Conservation (phyloP, 2,329 filamentous ascomycete species). For the Elsinoe australis region DNA sequence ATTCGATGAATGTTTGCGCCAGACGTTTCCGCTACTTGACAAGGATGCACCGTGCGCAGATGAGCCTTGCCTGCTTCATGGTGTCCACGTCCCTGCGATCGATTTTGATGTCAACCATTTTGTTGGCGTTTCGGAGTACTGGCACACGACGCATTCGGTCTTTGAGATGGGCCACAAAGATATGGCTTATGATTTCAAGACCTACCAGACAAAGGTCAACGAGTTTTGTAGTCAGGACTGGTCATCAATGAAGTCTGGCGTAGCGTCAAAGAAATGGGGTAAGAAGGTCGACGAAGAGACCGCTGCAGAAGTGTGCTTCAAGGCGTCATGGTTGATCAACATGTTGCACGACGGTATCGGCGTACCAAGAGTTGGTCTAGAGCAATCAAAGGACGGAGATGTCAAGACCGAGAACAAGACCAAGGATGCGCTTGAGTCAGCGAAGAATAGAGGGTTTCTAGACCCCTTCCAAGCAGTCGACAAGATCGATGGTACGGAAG, state of each 20-base stretch:
- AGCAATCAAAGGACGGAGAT: conserved; percentile 43
- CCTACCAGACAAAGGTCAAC: conserved; percentile 76
- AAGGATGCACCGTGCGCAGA: conserved; percentile 81
- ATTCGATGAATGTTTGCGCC: conserved; percentile 75
- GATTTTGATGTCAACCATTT: conserved; percentile 98
- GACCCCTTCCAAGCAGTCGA: conserved; percentile 89
- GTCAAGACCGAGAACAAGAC: conserved; percentile 59
- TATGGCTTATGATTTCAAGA: conserved; percentile 79
- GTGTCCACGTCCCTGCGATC: conserved; percentile 86
- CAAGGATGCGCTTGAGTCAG: conserved; percentile 58
- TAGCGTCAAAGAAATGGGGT: conserved; percentile 61
- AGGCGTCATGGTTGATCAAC: conserved; percentile 96
- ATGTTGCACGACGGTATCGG: conserved; percentile 94
- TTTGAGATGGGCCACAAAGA: conserved; percentile 70
- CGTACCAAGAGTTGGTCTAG: conserved; percentile 75
- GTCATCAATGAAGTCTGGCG: conserved; percentile 61
- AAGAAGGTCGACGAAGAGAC: conserved; percentile 66
- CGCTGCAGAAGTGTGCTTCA: conserved; percentile 88
- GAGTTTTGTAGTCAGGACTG: conserved; percentile 82
- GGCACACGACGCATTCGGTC: conserved; percentile 95
- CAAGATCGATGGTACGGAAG: conserved; percentile 82
- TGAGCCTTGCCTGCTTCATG: conserved; percentile 79
- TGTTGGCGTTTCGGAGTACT: conserved; percentile 94
- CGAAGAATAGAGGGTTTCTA: conserved; percentile 66
- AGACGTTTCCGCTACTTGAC: conserved; percentile 77